Conservation (phyloP, 1,139 yeast genomes). For the Lodderomyces metapsilosis region DNA sequence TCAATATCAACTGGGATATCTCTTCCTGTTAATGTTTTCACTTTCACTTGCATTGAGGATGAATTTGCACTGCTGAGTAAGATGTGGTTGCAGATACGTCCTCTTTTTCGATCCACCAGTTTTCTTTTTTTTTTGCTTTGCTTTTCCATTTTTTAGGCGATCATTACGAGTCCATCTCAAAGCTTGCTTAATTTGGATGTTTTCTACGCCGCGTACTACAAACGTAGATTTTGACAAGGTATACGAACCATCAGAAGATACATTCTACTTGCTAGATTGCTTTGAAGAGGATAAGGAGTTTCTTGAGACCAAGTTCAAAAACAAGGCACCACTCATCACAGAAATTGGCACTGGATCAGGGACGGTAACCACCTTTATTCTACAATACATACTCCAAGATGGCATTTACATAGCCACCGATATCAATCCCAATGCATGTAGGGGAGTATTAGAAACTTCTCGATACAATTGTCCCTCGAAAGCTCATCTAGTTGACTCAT, state of each 20-base stretch:
- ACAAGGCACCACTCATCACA: slow-evolving; percentile 53
- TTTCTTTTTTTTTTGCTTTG: slow-evolving; percentile 1
- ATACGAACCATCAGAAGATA: slow-evolving; percentile 93
- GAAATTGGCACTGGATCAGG: slow-evolving; percentile 96
- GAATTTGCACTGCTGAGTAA: background rate
- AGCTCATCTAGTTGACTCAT: slow-evolving; percentile 42
- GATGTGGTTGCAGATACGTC: background rate
- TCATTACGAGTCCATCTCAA: background rate
- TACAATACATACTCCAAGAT: slow-evolving; percentile 47
- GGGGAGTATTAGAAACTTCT: slow-evolving; percentile 52
- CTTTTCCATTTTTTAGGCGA: background rate
- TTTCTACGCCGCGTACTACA: slow-evolving; percentile 39
- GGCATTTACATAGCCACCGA: slow-evolving; percentile 70
- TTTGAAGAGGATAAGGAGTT: slow-evolving; percentile 57
- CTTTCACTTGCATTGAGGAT: slow-evolving; percentile 58
- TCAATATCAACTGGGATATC: slow-evolving; percentile 83
- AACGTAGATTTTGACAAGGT: slow-evolving; percentile 46
- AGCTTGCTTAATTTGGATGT: slow-evolving; percentile 23
- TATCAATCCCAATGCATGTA: slow-evolving; percentile 74
- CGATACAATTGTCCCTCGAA: slow-evolving; percentile 50
- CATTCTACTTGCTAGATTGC: slow-evolving; percentile 76
- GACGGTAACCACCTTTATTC: slow-evolving; percentile 73
- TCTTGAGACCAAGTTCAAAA: slow-evolving; percentile 29
- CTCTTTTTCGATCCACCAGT: too few species aligned
- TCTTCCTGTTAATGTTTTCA: slow-evolving; percentile 78